phyloP scores from a whole-genome alignment of 23 red algal species.

The Gracilariopsis chorda region DNA sequence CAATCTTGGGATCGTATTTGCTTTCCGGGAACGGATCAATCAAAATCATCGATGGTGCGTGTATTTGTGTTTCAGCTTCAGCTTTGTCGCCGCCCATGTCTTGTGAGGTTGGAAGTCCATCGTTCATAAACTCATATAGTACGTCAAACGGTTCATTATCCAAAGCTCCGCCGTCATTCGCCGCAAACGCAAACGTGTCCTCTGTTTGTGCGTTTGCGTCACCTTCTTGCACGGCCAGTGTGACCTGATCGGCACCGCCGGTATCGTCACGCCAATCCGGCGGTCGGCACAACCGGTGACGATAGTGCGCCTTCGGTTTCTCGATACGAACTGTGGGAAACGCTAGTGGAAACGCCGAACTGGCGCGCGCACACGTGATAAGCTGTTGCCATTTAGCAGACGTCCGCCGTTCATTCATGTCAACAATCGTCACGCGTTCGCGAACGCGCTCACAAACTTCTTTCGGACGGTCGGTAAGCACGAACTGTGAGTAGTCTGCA shows the following conservation, averaged over 20 bases:
- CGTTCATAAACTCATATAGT: background rate
- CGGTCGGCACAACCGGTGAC: background rate
- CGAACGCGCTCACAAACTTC: background rate
- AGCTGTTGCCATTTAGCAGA: background rate
- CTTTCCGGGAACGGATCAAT: constrained; percentile 6
- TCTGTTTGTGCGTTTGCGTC: background rate
- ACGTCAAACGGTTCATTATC: constrained; percentile 25
- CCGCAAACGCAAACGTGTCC: background rate
- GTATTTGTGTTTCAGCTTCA: too few species aligned
- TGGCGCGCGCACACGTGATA: background rate
- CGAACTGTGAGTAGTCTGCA: background rate
- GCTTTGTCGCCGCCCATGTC: background rate
- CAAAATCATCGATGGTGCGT: constrained; percentile 13
- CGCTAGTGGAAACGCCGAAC: background rate
- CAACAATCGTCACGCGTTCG: background rate
- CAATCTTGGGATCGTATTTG: background rate
- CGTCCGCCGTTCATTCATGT: background rate
- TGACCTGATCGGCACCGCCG: too few species aligned
- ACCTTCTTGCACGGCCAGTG: background rate
- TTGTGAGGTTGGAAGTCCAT: background rate
- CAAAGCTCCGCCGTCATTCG: constrained; percentile 18
- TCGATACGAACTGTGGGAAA: background rate
- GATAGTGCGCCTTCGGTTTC: background rate
- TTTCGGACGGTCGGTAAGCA: background rate
- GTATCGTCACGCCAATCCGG: background rate